Percentiles rank a stretch among this genome's conserved stretches.
Evolutionary conservation across 1,284 basidiomycete genomes (phyloP).

Genomic region (Ceratobasidium sp.): DNA sequence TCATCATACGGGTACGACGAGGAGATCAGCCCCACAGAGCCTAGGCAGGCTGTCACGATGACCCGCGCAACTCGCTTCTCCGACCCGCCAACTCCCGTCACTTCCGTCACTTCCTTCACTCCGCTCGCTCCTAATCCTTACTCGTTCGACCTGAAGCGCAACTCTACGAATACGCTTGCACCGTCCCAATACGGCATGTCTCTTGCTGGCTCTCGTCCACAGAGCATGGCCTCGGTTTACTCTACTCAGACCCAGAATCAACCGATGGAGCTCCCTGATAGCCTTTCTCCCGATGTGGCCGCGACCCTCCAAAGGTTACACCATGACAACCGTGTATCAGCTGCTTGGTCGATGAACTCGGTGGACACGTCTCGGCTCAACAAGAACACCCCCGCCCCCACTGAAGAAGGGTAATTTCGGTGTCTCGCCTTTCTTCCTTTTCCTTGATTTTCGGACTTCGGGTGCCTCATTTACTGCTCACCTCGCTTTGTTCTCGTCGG

Average conservation of each 20-base stretch:
- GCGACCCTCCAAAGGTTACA: constrained; percentile 10
- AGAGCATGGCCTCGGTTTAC: constrained; percentile 30
- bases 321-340: constrained; percentile 25
- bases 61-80: constrained; percentile 2
- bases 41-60: constrained; percentile 13
- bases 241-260: constrained; percentile 19
- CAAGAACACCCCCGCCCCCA: neutral
- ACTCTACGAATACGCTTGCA: constrained; percentile 3
- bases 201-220: constrained; percentile 4
- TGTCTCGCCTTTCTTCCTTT: neutral
- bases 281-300: constrained; percentile 14
- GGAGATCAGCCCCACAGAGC: neutral
- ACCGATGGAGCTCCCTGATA: neutral
- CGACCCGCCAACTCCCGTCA: neutral
- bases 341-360: constrained; percentile 32
- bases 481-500: neutral
- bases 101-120: neutral
- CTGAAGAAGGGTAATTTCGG: neutral
- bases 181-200: neutral
- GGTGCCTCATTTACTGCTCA: neutral
- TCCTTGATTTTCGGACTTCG: neutral
- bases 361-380: neutral
- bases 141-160: neutral
- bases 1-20: neutral
- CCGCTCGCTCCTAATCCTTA: neutral